Base-by-base conservation (phyloP, 495 filamentous ascomycete genomes). In the Aspergillus bridgeri region DNA sequence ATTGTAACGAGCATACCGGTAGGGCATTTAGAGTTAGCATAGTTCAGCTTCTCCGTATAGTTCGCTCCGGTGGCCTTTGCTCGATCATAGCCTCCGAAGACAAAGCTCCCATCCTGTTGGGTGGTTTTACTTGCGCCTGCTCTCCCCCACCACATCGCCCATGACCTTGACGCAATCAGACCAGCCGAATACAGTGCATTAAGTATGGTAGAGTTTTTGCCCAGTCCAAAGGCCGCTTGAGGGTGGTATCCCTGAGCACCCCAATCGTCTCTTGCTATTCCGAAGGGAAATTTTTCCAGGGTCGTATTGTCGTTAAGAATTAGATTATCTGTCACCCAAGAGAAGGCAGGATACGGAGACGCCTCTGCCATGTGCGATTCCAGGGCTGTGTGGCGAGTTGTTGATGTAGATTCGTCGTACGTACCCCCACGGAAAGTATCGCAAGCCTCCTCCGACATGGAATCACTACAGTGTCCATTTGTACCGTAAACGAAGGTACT, bases 161-260 rank as follows among this genome's bases (percentile, higher is more conserved):
- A 53, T 23, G 51, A 53, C 6, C 20, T 1, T 6, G 51, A 53
- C 20, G 51, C 33, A 17, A 53, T 53, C 1, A 13, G 51, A 5
- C 51, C 51, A 18, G 51, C 51, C 3, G 51, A 13, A 20, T 53
- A 53, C 2, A 53, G 51, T 21, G 18, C 11, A 23, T 53, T 53
- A 11, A 53, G 51, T 9, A 53, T 53, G 6, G 38, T 23, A 1
- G 51, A 53, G 38, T 22, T 44, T 20, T 20, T 21, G 5, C 51
- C 51, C 38, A 53, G 21, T 4, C 51, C 51, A 21, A 53, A 44
- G 3, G 51, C 38, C 20, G 21, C 38, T 42, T 53, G 51, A 23
- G 51, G 51, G 18, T 53, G 51, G 38, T 53, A 53, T 53, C 51
- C 51, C 21, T 53, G n/a, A 11, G 33, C 38, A 15, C 51, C 51